Base-by-base conservation (phyloP, 2,329 filamentous ascomycete genomes). In the Volutella citrinella region DNA sequence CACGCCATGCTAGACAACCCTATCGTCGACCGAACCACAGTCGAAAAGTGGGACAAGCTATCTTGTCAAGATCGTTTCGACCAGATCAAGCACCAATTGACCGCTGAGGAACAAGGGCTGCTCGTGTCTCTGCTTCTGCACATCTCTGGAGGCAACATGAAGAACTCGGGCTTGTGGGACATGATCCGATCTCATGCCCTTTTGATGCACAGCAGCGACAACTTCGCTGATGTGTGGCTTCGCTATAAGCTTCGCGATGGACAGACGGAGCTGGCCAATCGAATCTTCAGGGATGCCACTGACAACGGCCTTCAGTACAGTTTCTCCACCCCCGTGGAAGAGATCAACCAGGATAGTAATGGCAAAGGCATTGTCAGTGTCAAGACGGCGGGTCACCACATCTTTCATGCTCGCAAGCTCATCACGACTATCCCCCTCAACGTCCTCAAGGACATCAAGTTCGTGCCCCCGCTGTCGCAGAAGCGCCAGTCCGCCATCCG, bases 11-110 rank as follows among this genome's bases (percentile, higher is more conserved):
- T 38, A 2, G 34, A 27, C 17, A 34, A 38, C n/a, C 18, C 16
- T 2, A 27, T 37, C 9, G 43, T 51, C 11, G 28, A 32, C 13
- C 32, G 27, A 3, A 19, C 27, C 1, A 29, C 31, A 5, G 45
- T 53, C 6, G 34, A 51, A 20, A 31, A 29, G 11, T 47, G 41
- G 31, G 55, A 59, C 24, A 27, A 48, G 12, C 15, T 57, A 7
- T 56, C 52, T 7, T 55, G 48, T 30, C 44, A 41, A 5, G 49
- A 57, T 19, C 32, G 59, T 2, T 32, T 46, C 14, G 42, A 50
- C 5, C 34, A 60, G 42, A 55, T 63, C 33, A 54, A 55, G 27
- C 42, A 59, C 16, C 43, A 49, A 10, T 52, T 62, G 7, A 54
- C 49, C 1, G 30, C 45, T 3, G 55, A 59, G 6, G 55, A 60